Conservation (phyloP, 495 filamentous ascomycete species). For the Penicillium salamii region DNA sequence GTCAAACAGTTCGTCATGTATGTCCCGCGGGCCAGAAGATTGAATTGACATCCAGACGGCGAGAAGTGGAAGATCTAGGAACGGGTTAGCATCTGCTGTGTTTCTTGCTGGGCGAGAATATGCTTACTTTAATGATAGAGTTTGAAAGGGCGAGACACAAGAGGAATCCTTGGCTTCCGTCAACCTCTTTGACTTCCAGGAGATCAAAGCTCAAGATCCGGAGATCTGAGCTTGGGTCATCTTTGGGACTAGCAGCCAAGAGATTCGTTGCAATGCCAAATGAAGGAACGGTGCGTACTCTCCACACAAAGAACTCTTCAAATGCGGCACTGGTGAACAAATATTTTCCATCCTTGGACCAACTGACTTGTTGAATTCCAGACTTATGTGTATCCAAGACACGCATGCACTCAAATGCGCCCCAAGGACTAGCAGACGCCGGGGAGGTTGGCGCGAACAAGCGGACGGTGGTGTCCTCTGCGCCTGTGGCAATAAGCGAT, state of each 20-base stretch:
- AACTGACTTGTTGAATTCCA: constrained; percentile 78
- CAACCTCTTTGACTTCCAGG: constrained; percentile 33
- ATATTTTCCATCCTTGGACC: constrained; percentile 60
- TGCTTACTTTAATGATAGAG: constrained; percentile 63
- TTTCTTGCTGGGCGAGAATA: neutral
- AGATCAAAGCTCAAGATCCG: constrained; percentile 74
- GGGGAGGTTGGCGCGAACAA: constrained; percentile 39
- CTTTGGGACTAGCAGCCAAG: constrained; percentile 58
- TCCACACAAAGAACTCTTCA: constrained; percentile 89
- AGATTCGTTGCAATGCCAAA: constrained; percentile 59
- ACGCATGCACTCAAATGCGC: constrained; percentile 52
- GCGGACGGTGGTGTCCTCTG: constrained; percentile 84
- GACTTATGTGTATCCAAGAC: constrained; percentile 72
- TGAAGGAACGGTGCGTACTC: constrained; percentile 51
- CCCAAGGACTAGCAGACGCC: constrained; percentile 20
- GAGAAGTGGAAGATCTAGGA: constrained; percentile 58
- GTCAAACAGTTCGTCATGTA: constrained; percentile 83
- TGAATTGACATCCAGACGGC: constrained; percentile 42
- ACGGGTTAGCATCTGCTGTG: neutral
- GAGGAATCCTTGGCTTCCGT: constrained; percentile 34
- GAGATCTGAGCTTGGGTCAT: constrained; percentile 63
- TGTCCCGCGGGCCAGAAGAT: constrained; percentile 50
- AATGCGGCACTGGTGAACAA: constrained; percentile 82
- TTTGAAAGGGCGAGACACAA: constrained; percentile 74
- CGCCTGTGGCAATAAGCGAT: constrained; percentile 68